Base-by-base conservation (phyloP, 202 grass and related monocot genomes). In the Miscanthus sacchariflorus region DNA sequence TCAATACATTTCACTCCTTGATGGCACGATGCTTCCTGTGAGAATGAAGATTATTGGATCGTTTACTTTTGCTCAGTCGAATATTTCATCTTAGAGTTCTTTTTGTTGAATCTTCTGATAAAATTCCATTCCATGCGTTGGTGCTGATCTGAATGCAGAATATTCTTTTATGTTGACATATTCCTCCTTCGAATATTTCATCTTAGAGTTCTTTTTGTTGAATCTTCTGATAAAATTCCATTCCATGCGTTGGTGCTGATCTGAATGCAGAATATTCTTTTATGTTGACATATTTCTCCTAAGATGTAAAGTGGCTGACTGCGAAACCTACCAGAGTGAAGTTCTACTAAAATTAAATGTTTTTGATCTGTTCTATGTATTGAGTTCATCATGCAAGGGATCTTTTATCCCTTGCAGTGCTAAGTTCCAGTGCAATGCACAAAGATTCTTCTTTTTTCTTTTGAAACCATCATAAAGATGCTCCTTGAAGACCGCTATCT, bases 201-300 rank as follows among this genome's bases (percentile, higher is more conserved):
- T 67, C 24, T 45, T 48, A 14, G 27, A 76, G 42, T 77, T 77
- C n/a, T 39, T 87, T 61, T 77, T 65, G 40, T 65, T 74, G 5
- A 64, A 49, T 87, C 49, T 72, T 45, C 4, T 80, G 18, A 74
- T 27, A 24, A 66, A 50, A 72, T 72, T 86, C 50, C 38, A 36
- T 59, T 79, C 71, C 12, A 13, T 68, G 18, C 63, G 38, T 61
- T 79, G 17, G 49, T 61, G 36, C 46, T 86, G 49, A 70, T 40
- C 39, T 9, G 38, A 72, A 79, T 86, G 48, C 9, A 63, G 66
- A 86, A 86, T 72, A 86, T 86, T 86, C 76, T 72, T 72, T 79
- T 12, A 30, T 15, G 25, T 45, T 79, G 23, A 46, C 21, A 52
- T 21, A 78, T 78, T 9, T 33, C 35, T 69, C 83, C 30, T 54